Evolutionary conservation across 306 rosid genomes (phyloP).

Genomic region (Delonix regia): DNA sequence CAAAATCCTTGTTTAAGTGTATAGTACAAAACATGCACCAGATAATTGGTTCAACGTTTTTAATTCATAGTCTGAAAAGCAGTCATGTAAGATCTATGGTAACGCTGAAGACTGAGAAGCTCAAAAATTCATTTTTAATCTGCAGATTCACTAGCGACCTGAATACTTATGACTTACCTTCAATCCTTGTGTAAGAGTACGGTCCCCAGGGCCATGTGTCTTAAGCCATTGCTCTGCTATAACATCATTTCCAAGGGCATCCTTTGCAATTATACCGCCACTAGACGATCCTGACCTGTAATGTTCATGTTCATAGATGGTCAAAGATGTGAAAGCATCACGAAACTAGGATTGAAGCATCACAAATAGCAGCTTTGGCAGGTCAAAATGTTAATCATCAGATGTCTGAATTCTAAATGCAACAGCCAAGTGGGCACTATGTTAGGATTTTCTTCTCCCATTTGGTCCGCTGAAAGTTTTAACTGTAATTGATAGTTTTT

Average conservation of each 20-base stretch:
- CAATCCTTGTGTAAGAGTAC: slow-evolving; percentile 92
- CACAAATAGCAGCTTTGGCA: slow-evolving; percentile 7
- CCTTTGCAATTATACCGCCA: slow-evolving; percentile 78
- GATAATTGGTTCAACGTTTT: neutral
- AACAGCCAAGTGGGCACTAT: neutral
- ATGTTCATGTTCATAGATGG: neutral
- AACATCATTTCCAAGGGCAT: slow-evolving; percentile 89
- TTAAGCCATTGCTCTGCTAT: slow-evolving; percentile 80
- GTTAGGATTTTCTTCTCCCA: neutral
- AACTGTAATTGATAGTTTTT: slow-evolving; percentile 2
- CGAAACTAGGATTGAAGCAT: slow-evolving; percentile 26
- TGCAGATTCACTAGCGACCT: neutral
- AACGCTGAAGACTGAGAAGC: neutral
- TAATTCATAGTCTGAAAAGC: neutral
- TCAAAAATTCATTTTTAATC: neutral
- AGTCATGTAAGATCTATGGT: neutral
- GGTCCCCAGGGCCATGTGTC: slow-evolving; percentile 85
- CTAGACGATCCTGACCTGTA: slow-evolving; percentile 67
- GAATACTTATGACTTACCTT: slow-evolving; percentile 50
- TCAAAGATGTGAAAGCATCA: slow-evolving; percentile 4
- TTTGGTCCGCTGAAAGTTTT: slow-evolving; percentile 12
- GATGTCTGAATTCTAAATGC: slow-evolving; percentile 13
- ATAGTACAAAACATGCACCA: neutral
- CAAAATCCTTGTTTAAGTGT: neutral
- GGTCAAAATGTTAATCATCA: slow-evolving; percentile 4